Evolutionary conservation across 805 yeast species (phyloP).

Genomic region (Nematodospora valgi): DNA sequence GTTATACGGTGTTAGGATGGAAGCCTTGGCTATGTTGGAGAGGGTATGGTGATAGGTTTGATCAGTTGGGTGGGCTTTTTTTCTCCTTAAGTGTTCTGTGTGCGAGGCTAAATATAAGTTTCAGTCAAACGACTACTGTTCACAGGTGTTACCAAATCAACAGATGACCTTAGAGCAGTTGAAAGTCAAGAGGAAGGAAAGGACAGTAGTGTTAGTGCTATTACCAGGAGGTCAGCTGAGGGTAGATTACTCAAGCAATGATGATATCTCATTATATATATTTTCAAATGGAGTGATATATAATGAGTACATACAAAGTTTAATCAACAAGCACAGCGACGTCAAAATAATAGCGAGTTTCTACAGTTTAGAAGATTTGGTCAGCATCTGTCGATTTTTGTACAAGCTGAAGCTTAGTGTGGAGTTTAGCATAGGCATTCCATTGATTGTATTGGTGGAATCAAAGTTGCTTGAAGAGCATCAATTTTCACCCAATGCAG

Average conservation of each 20-base stretch:
- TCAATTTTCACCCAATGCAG: slow-evolving; percentile 13
- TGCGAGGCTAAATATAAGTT: too few relatives aligned
- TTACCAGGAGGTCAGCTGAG: slow-evolving; percentile 3
- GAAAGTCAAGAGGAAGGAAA: neutral
- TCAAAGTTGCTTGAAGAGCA: slow-evolving; percentile 10
- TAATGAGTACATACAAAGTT: neutral
- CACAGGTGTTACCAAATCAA: too few relatives aligned
- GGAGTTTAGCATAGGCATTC: neutral
- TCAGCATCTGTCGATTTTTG: neutral
- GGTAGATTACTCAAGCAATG: slow-evolving; percentile 4
- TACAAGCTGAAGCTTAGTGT: neutral
- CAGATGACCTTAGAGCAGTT: neutral
- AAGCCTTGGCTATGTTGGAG: too few relatives aligned
- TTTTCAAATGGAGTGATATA: neutral
- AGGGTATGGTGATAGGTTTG: too few relatives aligned
- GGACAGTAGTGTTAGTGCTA: slow-evolving; percentile 2
- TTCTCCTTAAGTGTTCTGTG: too few relatives aligned
- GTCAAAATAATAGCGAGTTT: neutral
- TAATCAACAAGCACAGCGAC: neutral
- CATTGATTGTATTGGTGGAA: slow-evolving; percentile 4
- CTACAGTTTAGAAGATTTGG: neutral
- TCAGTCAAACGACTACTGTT: too few relatives aligned
- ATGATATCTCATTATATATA: neutral
- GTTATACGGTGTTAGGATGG: too few relatives aligned
- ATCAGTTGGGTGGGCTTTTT: too few relatives aligned